These are phyloP conservation scores for Thielaviopsis euricoi DNA, from an alignment of 2,329 filamentous ascomycete species.

Conservation along the genomic window DNA sequence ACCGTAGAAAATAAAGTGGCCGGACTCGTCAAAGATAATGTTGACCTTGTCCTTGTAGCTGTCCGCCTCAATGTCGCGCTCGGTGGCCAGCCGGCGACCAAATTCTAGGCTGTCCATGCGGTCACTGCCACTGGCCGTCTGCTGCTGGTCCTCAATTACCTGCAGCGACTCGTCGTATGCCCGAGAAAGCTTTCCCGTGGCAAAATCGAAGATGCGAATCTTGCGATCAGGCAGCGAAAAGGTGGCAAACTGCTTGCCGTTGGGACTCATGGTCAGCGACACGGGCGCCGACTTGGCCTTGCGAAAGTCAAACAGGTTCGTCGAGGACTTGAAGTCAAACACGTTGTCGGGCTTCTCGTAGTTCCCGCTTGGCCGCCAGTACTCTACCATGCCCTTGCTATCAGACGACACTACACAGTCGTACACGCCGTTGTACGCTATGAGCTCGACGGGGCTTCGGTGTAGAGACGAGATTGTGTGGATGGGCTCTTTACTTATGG, in stretches of 20 bases:
- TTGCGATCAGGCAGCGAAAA: conserved; percentile 89
- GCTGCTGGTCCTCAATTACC: conserved; percentile 86
- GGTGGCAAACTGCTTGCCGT: conserved; percentile 70
- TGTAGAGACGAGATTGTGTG: conserved; percentile 71
- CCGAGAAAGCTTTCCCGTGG: conserved; percentile 69
- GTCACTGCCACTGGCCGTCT: conserved; percentile 67
- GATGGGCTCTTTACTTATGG: conserved; percentile 59
- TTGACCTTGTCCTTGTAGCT: conserved; percentile 56
- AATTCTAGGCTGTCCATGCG: conserved; percentile 86
- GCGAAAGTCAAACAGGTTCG: conserved; percentile 92
- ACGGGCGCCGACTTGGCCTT: conserved; percentile 77
- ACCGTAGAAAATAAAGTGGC: conserved; percentile 87
- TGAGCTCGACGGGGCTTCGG: conserved; percentile 60
- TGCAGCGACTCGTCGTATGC: conserved; percentile 90
- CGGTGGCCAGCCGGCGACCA: conserved; percentile 68
- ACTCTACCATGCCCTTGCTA: conserved; percentile 85
- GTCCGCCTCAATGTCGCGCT: conserved; percentile 67
- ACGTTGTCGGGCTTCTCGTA: conserved; percentile 88
- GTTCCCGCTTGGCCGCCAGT: conserved; percentile 67
- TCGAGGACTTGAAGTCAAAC: conserved; percentile 85
- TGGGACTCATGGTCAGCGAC: conserved; percentile 71
- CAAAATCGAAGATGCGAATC: conserved; percentile 85
- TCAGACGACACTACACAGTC: conserved; percentile 88
- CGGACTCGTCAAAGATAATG: conserved; percentile 88
- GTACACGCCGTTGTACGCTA: conserved; percentile 76